A percentile compares a stretch with the other conserved stretches of the same genome.
phyloP scores from a whole-genome alignment of 139 green algal species.

The Chlamydomonas sphaeroides region DNA sequence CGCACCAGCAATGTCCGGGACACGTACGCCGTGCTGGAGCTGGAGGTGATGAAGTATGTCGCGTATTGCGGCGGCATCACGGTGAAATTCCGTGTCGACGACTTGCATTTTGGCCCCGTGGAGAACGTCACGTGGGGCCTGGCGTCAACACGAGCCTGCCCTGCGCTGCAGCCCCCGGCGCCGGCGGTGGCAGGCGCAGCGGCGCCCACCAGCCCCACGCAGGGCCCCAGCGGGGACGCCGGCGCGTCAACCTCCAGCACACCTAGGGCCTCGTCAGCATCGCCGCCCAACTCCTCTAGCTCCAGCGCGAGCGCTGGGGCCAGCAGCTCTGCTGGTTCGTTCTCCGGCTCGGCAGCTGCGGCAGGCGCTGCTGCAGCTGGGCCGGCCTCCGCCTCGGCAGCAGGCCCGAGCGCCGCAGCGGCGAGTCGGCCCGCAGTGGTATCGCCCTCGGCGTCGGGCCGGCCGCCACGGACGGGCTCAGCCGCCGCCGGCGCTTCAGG shows the following conservation, averaged over 20 bases:
- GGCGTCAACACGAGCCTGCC: constrained; percentile 48
- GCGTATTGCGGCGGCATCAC: constrained; percentile 71
- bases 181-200: not conserved
- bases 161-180: constrained; percentile 23
- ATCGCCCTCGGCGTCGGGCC: not conserved
- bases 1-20: constrained; percentile 28
- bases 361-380: too few species aligned
- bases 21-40: constrained; percentile 64
- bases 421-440: too few species aligned
- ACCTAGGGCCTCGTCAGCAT: not conserved
- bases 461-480: too few species aligned
- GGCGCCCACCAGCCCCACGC: not conserved
- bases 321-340: too few species aligned
- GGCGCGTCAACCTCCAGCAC: not conserved
- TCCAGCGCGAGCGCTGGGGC: not conserved
- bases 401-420: too few species aligned
- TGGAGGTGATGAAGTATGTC: constrained; percentile 77
- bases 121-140: constrained; percentile 55
- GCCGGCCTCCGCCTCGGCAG: too few species aligned
- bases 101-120: constrained; percentile 48
- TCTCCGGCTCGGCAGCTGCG: too few species aligned
- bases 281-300: not conserved
- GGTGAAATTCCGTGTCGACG: constrained; percentile 63
- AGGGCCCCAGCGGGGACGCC: not conserved
- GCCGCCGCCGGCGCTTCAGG: not conserved